Percentiles rank a stretch among this genome's conserved stretches.
These are phyloP conservation scores for Ploettnerulaceae sp. DNA, from an alignment of 2,329 filamentous ascomycete genomes.

Conservation along the genomic window DNA sequence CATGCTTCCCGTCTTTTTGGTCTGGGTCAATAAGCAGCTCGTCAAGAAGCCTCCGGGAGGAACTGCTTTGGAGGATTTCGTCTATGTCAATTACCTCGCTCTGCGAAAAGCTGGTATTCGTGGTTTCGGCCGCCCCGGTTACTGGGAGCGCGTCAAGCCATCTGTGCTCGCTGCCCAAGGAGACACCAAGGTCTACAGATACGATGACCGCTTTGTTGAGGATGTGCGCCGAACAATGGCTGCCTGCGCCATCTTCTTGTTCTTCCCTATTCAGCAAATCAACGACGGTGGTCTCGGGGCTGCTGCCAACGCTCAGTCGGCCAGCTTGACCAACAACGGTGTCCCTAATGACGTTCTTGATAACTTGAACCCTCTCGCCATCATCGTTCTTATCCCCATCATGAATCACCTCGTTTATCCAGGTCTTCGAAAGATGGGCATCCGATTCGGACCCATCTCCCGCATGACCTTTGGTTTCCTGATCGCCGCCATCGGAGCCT, in stretches of 20 bases:
- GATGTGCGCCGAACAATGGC: constrained; percentile 66
- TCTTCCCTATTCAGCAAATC: constrained; percentile 42
- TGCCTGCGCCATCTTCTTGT: constrained; percentile 63
- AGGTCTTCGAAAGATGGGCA: constrained; percentile 53
- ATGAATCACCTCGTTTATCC: constrained; percentile 66
- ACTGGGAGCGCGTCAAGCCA: constrained; percentile 47
- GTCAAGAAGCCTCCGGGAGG: constrained; percentile 61
- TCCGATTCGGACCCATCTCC: constrained; percentile 69
- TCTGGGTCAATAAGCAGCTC: constrained; percentile 55
- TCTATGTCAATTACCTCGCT: constrained; percentile 39
- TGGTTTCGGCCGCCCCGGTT: constrained; percentile 42
- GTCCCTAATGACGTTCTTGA: constrained; percentile 73
- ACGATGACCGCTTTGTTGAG: constrained; percentile 64
- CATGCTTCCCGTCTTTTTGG: constrained; percentile 55
- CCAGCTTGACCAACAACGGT: constrained; percentile 61
- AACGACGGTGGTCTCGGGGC: constrained; percentile 28
- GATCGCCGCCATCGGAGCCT: constrained; percentile 55
- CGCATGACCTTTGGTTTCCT: constrained; percentile 68
- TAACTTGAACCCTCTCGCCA: constrained; percentile 70
- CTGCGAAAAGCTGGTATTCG: constrained; percentile 56
- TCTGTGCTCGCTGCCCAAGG: constrained; percentile 50
- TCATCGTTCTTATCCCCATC: constrained; percentile 62
- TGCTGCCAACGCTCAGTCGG: constrained; percentile 46
- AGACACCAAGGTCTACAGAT: constrained; percentile 34
- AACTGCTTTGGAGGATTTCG: constrained; percentile 50